Evolutionary conservation across 441 rosid species (phyloP).

Genomic region (Bruguiera hainesii): DNA sequence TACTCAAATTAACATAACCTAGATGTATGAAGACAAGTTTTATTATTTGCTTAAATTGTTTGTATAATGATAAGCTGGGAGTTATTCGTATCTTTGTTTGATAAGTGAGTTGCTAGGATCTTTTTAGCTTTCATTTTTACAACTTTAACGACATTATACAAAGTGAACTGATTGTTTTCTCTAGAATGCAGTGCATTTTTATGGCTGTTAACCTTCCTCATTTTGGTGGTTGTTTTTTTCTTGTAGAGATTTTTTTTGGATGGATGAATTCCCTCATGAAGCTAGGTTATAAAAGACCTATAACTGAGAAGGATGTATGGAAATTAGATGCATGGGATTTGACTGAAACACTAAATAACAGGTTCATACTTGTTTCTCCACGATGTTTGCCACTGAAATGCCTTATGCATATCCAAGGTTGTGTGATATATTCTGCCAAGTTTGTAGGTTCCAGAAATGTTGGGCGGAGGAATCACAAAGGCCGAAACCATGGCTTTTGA

Average conservation of each 20-base stretch:
- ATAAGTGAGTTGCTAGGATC: not conserved
- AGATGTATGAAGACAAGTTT: slow-evolving; percentile 5
- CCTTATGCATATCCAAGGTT: slow-evolving; percentile 18
- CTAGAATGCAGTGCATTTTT: slow-evolving; percentile 8
- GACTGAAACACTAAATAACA: slow-evolving; percentile 68
- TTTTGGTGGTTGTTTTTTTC: slow-evolving; percentile 9
- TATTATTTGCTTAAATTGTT: slow-evolving; percentile 7
- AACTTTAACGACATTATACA: slow-evolving; percentile 5
- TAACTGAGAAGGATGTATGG: slow-evolving; percentile 97
- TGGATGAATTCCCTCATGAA: slow-evolving; percentile 97
- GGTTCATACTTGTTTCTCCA: slow-evolving; percentile 35
- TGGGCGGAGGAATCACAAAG: slow-evolving; percentile 83
- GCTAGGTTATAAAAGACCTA: slow-evolving; percentile 84
- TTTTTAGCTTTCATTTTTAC: slow-evolving; percentile 1
- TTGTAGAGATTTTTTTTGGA: slow-evolving; percentile 56
- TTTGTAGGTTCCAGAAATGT: slow-evolving; percentile 69
- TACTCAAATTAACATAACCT: not conserved
- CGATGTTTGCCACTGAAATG: slow-evolving; percentile 12
- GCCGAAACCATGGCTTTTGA: slow-evolving; percentile 90
- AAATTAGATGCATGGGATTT: slow-evolving; percentile 90
- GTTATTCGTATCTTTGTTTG: slow-evolving; percentile 11
- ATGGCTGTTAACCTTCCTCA: slow-evolving; percentile 16
- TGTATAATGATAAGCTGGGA: not conserved
- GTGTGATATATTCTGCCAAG: slow-evolving; percentile 23
- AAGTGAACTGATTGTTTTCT: slow-evolving; percentile 9